phyloP scores from a whole-genome alignment of 345 rosid species.

The Brassica juncea region DNA sequence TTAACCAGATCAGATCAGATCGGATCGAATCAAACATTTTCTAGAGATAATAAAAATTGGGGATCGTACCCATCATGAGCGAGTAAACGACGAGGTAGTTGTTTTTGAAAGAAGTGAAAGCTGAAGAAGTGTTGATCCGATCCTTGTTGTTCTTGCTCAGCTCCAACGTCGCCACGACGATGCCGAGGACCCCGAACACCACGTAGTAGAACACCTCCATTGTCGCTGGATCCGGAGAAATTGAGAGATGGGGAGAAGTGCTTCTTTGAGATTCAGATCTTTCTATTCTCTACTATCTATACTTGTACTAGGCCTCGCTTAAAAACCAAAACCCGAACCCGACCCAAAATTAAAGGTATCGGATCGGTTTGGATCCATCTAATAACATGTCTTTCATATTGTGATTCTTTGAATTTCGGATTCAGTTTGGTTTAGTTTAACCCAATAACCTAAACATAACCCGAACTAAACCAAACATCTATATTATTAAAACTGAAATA shows the following conservation, averaged over 20 bases:
- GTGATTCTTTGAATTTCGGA: background rate
- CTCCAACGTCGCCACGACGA: slow-evolving; percentile 73
- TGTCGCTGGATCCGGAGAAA: slow-evolving; percentile 7
- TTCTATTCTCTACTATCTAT: slow-evolving; percentile 8
- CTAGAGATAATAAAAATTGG: background rate
- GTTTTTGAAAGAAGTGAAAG: slow-evolving; percentile 90
- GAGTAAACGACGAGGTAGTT: slow-evolving; percentile 87
- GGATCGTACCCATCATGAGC: slow-evolving; percentile 83
- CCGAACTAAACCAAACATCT: background rate
- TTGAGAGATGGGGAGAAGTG: background rate
- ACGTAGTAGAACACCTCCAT: slow-evolving; percentile 80
- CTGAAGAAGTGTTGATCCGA: slow-evolving; percentile 71
- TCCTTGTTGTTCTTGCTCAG: slow-evolving; percentile 82
- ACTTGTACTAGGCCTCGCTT: background rate
- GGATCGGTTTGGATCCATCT: background rate
- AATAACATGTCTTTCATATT: too few relatives aligned
- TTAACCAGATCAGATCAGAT: slow-evolving; percentile 33
- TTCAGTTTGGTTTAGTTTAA: too few relatives aligned
- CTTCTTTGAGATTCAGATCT: slow-evolving; percentile 20
- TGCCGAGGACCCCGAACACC: slow-evolving; percentile 66
- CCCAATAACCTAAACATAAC: background rate
- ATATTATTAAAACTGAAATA: too few relatives aligned
- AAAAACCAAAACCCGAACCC: background rate
- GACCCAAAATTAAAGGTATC: background rate
- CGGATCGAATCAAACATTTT: slow-evolving; percentile 16